Base-by-base conservation (phyloP, 2,329 filamentous ascomycete species). In the Aspergillus chevalieri region DNA sequence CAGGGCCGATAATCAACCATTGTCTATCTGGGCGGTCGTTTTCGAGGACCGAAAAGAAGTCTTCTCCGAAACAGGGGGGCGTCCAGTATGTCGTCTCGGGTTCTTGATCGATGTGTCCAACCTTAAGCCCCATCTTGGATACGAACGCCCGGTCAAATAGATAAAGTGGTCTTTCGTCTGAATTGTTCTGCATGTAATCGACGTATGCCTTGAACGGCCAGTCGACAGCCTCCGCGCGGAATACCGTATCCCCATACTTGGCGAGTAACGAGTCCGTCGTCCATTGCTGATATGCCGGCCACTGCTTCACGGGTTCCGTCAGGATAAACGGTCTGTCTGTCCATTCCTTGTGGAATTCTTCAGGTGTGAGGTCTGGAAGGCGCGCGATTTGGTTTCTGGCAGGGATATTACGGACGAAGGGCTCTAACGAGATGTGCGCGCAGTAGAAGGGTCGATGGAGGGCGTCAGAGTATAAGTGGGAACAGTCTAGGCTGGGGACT, bases 211-310 rank as follows among this genome's bases (percentile, higher is more conserved):
- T 75, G 54, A 95, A 80, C 0, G 84, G 82, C 92, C 92, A 97
- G 70, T 96, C 89, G 4, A 97, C 91, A 0, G 90, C 87, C 75
- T 97, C 93, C 8, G 92, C 92, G 38, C 89, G 83, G 69, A 97
- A 96, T 46, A 80, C 77, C 2, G 85, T 78, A 45, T 84, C 70
- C 1, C 78, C 74, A 65, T 90, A 89, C 52, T 76, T 74, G n/a
- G 74, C 61, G 1, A 86, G 73, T 1, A 97, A 76, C 8, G 71
- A 71, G n/a, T 85, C 77, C 9, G 86, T 78, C 3, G 80, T 84
- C 92, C 92, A 97, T 24, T 79, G 74, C 34, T 78, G 75, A 67
- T 80, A 90, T 1, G 85, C 83, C 1, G 88, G 87, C 92, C 93
- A 97, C 53, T 81, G 66, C 61, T 84, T 86, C 52, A 96, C 87